These are phyloP conservation scores for Xerocomus minutiporus DNA, from an alignment of 1,284 basidiomycete genomes.

Conservation along the genomic window DNA sequence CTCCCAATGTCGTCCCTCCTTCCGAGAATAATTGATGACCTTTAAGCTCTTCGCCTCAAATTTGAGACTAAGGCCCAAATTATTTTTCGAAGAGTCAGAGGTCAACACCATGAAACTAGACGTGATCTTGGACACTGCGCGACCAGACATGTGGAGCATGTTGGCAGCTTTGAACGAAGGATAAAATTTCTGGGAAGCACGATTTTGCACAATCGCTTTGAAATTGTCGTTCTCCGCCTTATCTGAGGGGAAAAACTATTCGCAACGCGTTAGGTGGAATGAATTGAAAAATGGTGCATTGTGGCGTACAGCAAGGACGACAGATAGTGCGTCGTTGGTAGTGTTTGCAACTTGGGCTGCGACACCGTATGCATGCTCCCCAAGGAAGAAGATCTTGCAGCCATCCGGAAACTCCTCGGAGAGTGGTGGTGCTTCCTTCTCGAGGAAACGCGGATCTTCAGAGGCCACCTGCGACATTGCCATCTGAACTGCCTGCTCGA, in stretches of 20 bases:
- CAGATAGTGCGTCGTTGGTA: conserved; percentile 62
- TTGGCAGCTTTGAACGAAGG: conserved; percentile 74
- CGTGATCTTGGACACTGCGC: conserved; percentile 85
- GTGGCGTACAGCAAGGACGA: conserved; percentile 71
- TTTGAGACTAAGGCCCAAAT: conserved; percentile 92
- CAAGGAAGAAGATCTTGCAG: conserved; percentile 93
- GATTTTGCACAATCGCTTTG: conserved; percentile 57
- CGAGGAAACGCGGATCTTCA: conserved; percentile 87
- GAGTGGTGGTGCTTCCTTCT: conserved; percentile 76
- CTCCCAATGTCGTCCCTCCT: conserved; percentile 86
- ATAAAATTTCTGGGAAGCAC: conserved; percentile 59
- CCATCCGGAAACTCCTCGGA: conserved; percentile 88
- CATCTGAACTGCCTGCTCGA: conserved; percentile 84
- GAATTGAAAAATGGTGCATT: conserved; percentile 1
- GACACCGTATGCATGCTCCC: conserved; percentile 89
- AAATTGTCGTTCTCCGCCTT: conserved; percentile 76
- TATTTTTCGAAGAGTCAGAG: conserved; percentile 73
- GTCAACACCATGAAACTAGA: conserved; percentile 87
- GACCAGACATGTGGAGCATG: conserved; percentile 64
- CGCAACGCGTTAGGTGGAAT: conserved; percentile 5
- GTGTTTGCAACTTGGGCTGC: conserved; percentile 85
- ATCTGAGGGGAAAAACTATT: conserved; percentile 83
- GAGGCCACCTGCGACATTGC: conserved; percentile 72
- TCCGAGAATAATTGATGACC: conserved; percentile 90
- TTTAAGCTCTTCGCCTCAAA: conserved; percentile 96